These are phyloP conservation scores for Tagetes patula DNA, from an alignment of 129 eudicot species.

Conservation along the genomic window DNA sequence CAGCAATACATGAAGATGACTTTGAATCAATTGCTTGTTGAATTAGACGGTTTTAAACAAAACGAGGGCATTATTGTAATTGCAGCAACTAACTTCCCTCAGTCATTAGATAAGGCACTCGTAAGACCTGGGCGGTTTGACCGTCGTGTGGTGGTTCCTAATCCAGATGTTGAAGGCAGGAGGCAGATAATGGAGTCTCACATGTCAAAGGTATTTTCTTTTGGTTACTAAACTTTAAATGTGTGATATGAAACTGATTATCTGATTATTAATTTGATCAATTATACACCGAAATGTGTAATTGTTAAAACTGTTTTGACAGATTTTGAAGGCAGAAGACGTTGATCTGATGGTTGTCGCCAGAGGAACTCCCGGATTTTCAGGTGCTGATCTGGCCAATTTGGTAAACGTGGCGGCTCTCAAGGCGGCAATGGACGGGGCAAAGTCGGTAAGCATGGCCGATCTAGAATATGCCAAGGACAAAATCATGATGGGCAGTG, in stretches of 20 bases:
- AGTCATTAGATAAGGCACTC: constrained; percentile 89
- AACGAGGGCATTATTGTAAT: constrained; percentile 93
- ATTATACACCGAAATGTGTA: not conserved
- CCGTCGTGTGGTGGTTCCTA: constrained; percentile 89
- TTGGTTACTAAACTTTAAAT: not conserved
- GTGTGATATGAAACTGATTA: too few relatives aligned
- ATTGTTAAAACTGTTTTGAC: constrained; percentile 2
- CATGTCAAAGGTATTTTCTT: constrained; percentile 74
- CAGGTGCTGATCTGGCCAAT: constrained; percentile 97
- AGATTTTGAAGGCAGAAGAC: constrained; percentile 91
- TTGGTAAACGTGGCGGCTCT: constrained; percentile 92
- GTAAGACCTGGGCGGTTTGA: constrained; percentile 97
- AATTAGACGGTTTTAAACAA: constrained; percentile 94
- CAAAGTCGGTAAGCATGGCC: constrained; percentile 75
- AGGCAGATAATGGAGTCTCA: constrained; percentile 94
- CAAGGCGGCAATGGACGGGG: constrained; percentile 99
- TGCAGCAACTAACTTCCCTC: constrained; percentile 94
- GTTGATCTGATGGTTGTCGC: constrained; percentile 89
- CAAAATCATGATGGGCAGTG: constrained; percentile 96
- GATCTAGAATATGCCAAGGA: constrained; percentile 92
- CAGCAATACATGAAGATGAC: constrained; percentile 99
- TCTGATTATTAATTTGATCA: too few relatives aligned
- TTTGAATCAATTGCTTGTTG: constrained; percentile 89
- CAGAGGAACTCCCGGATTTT: constrained; percentile 95
- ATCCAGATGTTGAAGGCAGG: constrained; percentile 98